phyloP scores from a whole-genome alignment of 495 filamentous ascomycete species.

The Copromyces sp. region DNA sequence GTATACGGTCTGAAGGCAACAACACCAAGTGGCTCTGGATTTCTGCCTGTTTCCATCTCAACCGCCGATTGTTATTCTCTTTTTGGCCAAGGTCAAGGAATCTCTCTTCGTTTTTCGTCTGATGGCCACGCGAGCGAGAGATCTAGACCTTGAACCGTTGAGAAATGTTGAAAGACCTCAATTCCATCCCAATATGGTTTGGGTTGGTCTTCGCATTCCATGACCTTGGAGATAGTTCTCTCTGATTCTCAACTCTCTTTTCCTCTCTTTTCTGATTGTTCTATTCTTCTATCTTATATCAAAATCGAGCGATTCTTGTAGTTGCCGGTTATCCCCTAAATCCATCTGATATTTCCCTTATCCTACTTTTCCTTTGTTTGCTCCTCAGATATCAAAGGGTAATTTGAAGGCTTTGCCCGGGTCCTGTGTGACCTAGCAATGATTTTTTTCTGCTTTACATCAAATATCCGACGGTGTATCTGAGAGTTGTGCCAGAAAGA shows the following conservation, averaged over 20 bases:
- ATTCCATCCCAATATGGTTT: background rate
- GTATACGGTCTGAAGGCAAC: background rate
- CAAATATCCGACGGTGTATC: too few species aligned
- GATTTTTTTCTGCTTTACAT: background rate
- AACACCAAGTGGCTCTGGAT: background rate
- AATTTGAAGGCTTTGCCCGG: background rate
- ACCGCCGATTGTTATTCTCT: background rate
- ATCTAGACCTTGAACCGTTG: background rate
- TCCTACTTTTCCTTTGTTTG: background rate
- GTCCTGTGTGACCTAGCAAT: background rate
- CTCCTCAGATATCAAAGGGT: background rate
- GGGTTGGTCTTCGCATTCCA: background rate
- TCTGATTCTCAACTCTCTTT: background rate
- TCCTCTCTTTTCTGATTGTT: background rate
- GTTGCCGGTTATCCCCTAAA: background rate
- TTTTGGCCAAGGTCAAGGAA: background rate
- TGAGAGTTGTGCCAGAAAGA: too few species aligned
- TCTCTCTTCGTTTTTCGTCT: background rate
- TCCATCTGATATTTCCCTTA: background rate
- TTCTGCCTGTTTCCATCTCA: background rate
- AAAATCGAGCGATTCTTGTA: background rate
- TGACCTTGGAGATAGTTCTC: background rate
- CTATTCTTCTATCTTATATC: background rate
- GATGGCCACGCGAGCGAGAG: background rate
- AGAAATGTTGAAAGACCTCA: too few species aligned